A percentile compares a stretch with the other conserved stretches of the same genome.
Evolutionary conservation across 1,284 basidiomycete species (phyloP).

Genomic region (Chondrostereum purpureum): DNA sequence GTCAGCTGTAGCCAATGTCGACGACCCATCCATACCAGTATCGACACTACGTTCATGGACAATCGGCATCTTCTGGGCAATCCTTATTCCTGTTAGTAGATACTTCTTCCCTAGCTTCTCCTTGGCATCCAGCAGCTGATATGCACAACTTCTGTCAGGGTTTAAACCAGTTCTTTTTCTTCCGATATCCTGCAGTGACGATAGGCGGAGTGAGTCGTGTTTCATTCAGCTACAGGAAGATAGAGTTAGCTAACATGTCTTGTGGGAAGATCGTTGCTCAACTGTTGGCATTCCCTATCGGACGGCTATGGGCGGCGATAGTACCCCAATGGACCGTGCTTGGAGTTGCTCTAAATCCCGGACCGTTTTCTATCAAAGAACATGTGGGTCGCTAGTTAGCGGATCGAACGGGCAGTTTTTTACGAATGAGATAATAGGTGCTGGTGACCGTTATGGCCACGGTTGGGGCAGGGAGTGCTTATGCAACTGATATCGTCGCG

Average conservation of each 20-base stretch:
- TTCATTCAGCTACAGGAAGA: not conserved
- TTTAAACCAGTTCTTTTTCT: conserved; percentile 50
- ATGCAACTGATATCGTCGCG: conserved; percentile 5
- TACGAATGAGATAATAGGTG: not conserved
- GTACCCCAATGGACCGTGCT: conserved; percentile 37
- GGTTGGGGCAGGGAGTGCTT: conserved; percentile 1
- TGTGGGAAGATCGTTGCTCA: conserved; percentile 33
- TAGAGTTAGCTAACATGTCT: conserved; percentile 4
- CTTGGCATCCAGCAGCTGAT: no score
- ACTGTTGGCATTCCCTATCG: conserved; percentile 40
- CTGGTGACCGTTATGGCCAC: conserved; percentile 31
- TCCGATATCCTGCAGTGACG: conserved; percentile 41
- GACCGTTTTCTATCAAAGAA: conserved; percentile 49
- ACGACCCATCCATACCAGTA: conserved; percentile 49
- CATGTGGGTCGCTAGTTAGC: conserved; percentile 45
- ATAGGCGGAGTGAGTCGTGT: conserved; percentile 28
- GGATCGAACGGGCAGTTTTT: not conserved
- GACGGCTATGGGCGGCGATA: conserved; percentile 32
- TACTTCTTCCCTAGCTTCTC: conserved; percentile 57
- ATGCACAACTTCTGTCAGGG: conserved; percentile 23
- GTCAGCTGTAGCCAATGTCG: conserved; percentile 50
- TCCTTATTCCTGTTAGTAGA: conserved; percentile 46
- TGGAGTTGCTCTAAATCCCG: conserved; percentile 39
- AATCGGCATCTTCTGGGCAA: conserved; percentile 39
- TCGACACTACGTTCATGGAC: conserved; percentile 50